phyloP scores from a whole-genome alignment of 192 early-diverging fungal genomes.

The Coemansia sp. region DNA sequence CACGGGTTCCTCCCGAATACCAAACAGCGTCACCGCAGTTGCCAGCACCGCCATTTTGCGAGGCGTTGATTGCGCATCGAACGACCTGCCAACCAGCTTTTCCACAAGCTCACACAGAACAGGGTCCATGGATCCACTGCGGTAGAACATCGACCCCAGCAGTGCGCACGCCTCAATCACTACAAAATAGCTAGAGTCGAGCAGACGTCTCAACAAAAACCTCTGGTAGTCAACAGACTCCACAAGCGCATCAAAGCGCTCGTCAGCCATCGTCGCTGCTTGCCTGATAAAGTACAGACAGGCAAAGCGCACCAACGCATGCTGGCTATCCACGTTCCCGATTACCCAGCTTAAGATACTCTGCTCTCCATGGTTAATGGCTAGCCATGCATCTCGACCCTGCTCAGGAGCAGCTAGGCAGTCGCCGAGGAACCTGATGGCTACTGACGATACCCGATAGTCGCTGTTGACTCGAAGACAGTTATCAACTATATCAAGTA shows the following conservation, averaged over 20 bases:
- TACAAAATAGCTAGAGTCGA: conserved; percentile 43
- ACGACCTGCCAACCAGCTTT: conserved; percentile 7
- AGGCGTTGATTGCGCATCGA: conserved; percentile 6
- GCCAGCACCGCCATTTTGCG: conserved; percentile 25
- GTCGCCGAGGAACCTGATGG: conserved; percentile 42
- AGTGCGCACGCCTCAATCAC: conserved; percentile 30
- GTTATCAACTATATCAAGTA: background rate
- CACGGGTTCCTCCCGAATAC: background rate
- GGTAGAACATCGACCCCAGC: conserved; percentile 17
- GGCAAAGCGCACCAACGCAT: conserved; percentile 37
- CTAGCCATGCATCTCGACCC: background rate
- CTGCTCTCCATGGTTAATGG: background rate
- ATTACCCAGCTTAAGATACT: conserved; percentile 17
- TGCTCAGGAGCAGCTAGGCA: background rate
- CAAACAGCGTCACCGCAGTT: background rate
- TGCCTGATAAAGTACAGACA: conserved; percentile 34
- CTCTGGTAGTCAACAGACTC: conserved; percentile 15
- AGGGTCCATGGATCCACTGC: conserved; percentile 3
- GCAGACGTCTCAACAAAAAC: conserved; percentile 22
- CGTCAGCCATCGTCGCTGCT: conserved; percentile 6
- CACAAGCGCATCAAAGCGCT: background rate
- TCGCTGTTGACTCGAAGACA: conserved; percentile 31
- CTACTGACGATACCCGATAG: conserved; percentile 35
- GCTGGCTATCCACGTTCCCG: conserved; percentile 28
- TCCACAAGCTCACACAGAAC: conserved; percentile 8